Evolutionary conservation across 2,329 filamentous ascomycete genomes (phyloP).

Genomic region (Triangularia setosa): DNA sequence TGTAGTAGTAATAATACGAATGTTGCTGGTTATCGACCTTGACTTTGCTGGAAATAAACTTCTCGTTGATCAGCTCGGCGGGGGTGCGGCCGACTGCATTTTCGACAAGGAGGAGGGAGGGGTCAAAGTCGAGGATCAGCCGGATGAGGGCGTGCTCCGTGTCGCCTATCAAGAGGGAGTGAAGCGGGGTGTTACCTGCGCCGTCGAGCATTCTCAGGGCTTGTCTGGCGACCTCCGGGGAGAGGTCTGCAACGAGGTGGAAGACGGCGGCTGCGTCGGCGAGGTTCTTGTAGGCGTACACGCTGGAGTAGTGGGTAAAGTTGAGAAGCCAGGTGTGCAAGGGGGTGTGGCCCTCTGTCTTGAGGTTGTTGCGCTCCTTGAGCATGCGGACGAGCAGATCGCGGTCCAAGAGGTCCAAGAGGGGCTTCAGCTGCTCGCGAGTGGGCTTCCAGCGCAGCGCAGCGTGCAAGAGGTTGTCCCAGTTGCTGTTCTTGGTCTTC

Average conservation of each 20-base stretch:
- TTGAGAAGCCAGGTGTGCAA: conserved; percentile 56
- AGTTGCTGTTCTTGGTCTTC: conserved; percentile 54
- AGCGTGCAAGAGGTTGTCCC: conserved; percentile 67
- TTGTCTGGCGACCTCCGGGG: conserved; percentile 46
- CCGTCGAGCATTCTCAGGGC: conserved; percentile 58
- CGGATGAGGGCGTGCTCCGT: conserved; percentile 36
- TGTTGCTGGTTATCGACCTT: background rate
- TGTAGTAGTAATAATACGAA: background rate
- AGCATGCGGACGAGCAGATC: conserved; percentile 56
- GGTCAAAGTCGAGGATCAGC: conserved; percentile 50
- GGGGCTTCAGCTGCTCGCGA: conserved; percentile 35
- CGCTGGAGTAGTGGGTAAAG: background rate
- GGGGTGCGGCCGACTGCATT: conserved; percentile 75
- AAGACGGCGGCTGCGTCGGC: conserved; percentile 41
- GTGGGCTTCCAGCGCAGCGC: conserved; percentile 37
- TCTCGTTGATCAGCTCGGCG: conserved; percentile 60
- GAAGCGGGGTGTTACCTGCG: conserved; percentile 62
- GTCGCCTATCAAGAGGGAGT: conserved; percentile 46
- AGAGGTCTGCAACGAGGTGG: conserved; percentile 45
- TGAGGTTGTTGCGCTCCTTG: conserved; percentile 51
- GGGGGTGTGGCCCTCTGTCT: conserved; percentile 56
- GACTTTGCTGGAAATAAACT: conserved; percentile 36
- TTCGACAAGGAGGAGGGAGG: conserved; percentile 63
- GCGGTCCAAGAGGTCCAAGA: conserved; percentile 57
- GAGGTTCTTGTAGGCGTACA: conserved; percentile 23